Conservation (phyloP, 2,329 filamentous ascomycete species). For the Fusarium tupiense region DNA sequence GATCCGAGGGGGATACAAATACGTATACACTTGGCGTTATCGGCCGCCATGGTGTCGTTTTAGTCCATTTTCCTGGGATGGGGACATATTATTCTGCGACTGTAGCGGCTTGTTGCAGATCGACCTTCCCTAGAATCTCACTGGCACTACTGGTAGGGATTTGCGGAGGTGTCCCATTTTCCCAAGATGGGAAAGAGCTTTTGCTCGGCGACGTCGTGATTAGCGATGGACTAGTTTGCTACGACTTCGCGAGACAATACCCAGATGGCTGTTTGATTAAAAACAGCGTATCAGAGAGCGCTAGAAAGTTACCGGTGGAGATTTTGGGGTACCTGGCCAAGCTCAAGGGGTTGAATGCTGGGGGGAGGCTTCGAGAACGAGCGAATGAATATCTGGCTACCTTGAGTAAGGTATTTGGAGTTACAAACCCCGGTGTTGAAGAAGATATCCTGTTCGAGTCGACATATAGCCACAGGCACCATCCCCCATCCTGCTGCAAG, state of each 20-base stretch:
- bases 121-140: background rate
- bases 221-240: background rate
- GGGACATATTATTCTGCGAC: background rate
- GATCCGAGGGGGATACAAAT: background rate
- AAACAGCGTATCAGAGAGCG: background rate
- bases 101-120: background rate
- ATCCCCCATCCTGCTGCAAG: accelerated
- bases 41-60: background rate
- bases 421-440: accelerated
- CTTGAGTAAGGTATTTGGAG: accelerated
- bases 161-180: background rate
- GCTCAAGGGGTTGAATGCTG: background rate
- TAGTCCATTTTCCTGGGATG: background rate
- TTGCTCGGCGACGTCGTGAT: background rate
- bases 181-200: background rate
- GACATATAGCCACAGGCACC: background rate
- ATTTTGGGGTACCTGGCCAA: background rate
- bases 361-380: background rate
- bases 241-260: background rate
- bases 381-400: accelerated
- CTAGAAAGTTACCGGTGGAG: background rate
- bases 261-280: background rate
- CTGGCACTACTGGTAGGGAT: background rate
- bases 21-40: background rate
- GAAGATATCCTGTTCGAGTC: background rate